Percentiles rank a stretch among this genome's conserved stretches.
phyloP scores from a whole-genome alignment of 345 rosid species.

The Ceriops tagal region DNA sequence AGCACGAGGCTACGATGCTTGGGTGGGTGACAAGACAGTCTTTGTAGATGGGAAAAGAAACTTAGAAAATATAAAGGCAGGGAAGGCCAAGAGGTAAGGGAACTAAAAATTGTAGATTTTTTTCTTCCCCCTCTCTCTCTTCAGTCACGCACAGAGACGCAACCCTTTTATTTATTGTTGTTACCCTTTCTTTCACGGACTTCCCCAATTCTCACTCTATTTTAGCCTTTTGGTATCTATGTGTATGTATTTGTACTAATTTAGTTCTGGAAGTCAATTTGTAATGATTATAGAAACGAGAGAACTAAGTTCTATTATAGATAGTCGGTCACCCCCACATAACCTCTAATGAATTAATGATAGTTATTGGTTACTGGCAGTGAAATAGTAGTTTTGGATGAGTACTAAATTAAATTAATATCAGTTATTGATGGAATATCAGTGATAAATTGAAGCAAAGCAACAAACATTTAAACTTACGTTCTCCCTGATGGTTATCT shows the following conservation, averaged over 20 bases:
- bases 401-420: too few relatives aligned
- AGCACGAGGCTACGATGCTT: slow-evolving; percentile 47
- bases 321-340: too few relatives aligned
- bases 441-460: too few relatives aligned
- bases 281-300: too few relatives aligned
- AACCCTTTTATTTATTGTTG: slow-evolving; percentile 6
- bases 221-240: slow-evolving; percentile 13
- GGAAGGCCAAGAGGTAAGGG: slow-evolving; percentile 30
- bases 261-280: not conserved
- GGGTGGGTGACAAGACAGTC: slow-evolving; percentile 63
- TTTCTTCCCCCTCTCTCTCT: not conserved
- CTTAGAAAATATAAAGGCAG: slow-evolving; percentile 38
- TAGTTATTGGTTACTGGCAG: too few relatives aligned
- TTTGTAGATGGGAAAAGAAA: slow-evolving; percentile 36
- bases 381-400: too few relatives aligned
- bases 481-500: too few relatives aligned
- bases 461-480: too few relatives aligned
- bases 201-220: slow-evolving; percentile 15
- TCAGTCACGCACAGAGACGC: too few relatives aligned
- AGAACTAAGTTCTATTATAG: too few relatives aligned
- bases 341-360: too few relatives aligned
- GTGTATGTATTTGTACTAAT: not conserved
- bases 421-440: too few relatives aligned
- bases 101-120: slow-evolving; percentile 18
- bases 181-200: slow-evolving; percentile 27